Percentiles rank a stretch among this genome's conserved stretches.
These are phyloP conservation scores for Galium porrigens DNA, from an alignment of 305 asterid species.

Conservation along the genomic window DNA sequence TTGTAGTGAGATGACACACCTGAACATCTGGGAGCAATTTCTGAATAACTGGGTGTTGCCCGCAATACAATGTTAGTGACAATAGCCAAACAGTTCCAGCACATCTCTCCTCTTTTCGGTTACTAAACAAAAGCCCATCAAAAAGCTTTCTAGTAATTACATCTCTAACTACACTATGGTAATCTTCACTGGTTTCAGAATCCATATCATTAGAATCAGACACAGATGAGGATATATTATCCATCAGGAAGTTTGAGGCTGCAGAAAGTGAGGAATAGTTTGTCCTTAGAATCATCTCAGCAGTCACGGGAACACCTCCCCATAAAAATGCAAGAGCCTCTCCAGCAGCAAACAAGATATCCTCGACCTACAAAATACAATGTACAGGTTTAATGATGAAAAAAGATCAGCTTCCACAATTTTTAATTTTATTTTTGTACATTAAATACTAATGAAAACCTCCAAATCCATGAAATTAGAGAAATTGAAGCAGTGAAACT, in stretches of 20 bases:
- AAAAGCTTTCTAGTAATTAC: constrained; percentile 73
- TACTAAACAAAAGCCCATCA: constrained; percentile 78
- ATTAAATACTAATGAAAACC: background rate
- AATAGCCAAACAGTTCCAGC: constrained; percentile 97
- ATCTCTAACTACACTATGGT: constrained; percentile 62
- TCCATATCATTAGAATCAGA: constrained; percentile 30
- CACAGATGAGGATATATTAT: constrained; percentile 48
- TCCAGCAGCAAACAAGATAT: constrained; percentile 92
- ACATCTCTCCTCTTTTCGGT: constrained; percentile 92
- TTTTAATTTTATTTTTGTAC: background rate
- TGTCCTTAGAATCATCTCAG: constrained; percentile 68
- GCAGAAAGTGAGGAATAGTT: constrained; percentile 80
- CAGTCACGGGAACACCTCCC: constrained; percentile 95
- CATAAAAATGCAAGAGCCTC: constrained; percentile 95
- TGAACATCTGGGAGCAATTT: constrained; percentile 92
- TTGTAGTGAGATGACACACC: constrained; percentile 31
- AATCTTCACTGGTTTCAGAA: constrained; percentile 42
- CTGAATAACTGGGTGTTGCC: constrained; percentile 67
- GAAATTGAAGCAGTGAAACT: background rate
- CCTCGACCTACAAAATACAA: constrained; percentile 59
- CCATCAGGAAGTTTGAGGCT: constrained; percentile 87
- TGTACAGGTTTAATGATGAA: constrained; percentile 10
- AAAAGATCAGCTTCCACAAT: background rate
- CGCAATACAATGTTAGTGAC: constrained; percentile 84
- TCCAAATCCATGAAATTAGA: background rate